Base-by-base conservation (phyloP, 2,329 filamentous ascomycete species). In the Sporothrix inflata region DNA sequence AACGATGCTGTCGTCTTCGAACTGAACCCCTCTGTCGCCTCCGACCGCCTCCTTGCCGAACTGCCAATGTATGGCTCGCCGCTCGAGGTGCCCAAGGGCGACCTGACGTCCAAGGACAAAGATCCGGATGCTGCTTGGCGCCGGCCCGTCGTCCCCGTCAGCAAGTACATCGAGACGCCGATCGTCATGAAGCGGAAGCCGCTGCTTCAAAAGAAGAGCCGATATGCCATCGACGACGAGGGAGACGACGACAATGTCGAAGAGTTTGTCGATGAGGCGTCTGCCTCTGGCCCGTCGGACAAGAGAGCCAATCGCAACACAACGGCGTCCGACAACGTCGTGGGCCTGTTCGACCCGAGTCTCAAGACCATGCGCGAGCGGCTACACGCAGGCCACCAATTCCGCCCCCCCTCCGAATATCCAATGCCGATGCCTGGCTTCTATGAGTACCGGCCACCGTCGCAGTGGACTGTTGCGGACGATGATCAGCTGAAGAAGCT, bases 291-390 rank as follows among this genome's bases (percentile, higher is more conserved):
- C 19, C 2, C 45, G 14, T 8, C 42, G 3, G 38, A 4, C 63
- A 16, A n/a, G 51, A 72, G 63, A 34, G 30, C n/a, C 1, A 19
- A 34, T 27, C 27, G 21, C 11, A 60, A 11, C 24, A 34, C 34
- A 16, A 49, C 65, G 11, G 34, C 70, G 12, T 49, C 69, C 1
- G 67, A 71, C 8, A 69, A 40, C 21, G 30, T 24, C 9, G 93
- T 98, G 72, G 94, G 95, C 1, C 84, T 99, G 0, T 99, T 99
- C 82, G 90, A 93, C 74, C 90, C 93, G 0, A 93, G 97, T 73
- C 95, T 97, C 83, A 97, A 95, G 80, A 88, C 91, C 71, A 94
- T 98, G 53, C 89, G 95, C 72, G 95, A 98, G 79, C 88, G 96
- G 19, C 88, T 99, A 5, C 94, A 98, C 79, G 93, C 94, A 11